Evolutionary conservation across 805 yeast genomes (phyloP).

Genomic region (Nadsonia fulvescens): DNA sequence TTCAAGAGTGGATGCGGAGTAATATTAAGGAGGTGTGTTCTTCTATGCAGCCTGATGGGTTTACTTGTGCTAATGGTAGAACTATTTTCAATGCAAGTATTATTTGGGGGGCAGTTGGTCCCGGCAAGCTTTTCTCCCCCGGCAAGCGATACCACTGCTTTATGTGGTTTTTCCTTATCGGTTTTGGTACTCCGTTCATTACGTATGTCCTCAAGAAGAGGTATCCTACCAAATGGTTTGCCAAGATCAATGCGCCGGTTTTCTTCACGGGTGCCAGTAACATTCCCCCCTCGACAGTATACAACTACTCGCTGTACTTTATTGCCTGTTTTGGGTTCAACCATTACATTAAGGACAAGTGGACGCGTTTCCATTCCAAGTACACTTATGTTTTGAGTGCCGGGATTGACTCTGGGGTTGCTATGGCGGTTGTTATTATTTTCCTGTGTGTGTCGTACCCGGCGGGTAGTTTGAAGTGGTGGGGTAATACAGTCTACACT

Average conservation of each 20-base stretch:
- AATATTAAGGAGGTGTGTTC: slow-evolving; percentile 16
- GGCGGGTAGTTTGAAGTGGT: slow-evolving; percentile 23
- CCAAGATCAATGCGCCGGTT: slow-evolving; percentile 1
- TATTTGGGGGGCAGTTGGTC: slow-evolving; percentile 28
- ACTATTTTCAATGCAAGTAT: slow-evolving; percentile 34
- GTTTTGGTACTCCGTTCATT: slow-evolving; percentile 13
- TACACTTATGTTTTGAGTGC: slow-evolving; percentile 32
- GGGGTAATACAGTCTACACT: slow-evolving; percentile 26
- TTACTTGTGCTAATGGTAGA: slow-evolving; percentile 20
- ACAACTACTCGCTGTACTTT: slow-evolving; percentile 21
- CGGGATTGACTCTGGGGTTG: slow-evolving; percentile 32
- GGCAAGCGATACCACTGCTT: slow-evolving; percentile 12
- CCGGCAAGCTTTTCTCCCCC: slow-evolving; percentile 28
- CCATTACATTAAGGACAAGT: slow-evolving; percentile 26
- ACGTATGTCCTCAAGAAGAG: slow-evolving; percentile 5
- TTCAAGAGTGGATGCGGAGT: slow-evolving; percentile 18
- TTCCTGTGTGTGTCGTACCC: slow-evolving; percentile 26
- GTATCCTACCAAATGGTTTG: neutral
- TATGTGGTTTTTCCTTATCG: slow-evolving; percentile 11
- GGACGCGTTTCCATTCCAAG: slow-evolving; percentile 23
- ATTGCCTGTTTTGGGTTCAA: slow-evolving; percentile 25
- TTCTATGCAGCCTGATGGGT: slow-evolving; percentile 16
- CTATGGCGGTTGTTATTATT: slow-evolving; percentile 27
- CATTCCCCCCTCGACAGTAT: slow-evolving; percentile 2
- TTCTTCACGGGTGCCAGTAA: slow-evolving; percentile 2